Conservation (phyloP, 2,329 filamentous ascomycete species). For the Fusarium chaquense region DNA sequence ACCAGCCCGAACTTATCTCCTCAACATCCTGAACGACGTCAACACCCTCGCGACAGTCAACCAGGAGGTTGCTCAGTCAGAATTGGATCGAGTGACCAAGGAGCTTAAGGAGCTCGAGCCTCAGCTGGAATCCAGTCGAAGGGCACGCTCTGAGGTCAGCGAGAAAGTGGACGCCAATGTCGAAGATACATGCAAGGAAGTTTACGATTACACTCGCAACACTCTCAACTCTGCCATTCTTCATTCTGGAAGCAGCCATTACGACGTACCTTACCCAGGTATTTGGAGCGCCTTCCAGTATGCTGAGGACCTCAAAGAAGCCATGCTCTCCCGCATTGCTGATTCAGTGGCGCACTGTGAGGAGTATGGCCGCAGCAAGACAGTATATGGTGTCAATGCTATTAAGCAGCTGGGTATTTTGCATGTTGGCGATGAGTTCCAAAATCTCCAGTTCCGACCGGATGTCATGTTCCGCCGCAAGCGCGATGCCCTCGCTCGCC, state of each 20-base stretch:
- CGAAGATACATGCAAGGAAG: constrained; percentile 84
- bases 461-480: constrained; percentile 95
- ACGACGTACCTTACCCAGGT: constrained; percentile 88
- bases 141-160: constrained; percentile 81
- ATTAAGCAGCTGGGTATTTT: constrained; percentile 90
- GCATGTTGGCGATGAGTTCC: constrained; percentile 89
- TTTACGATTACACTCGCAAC: constrained; percentile 85
- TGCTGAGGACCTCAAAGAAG: constrained; percentile 90
- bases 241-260: constrained; percentile 79
- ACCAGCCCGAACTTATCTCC: constrained; percentile 92
- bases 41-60: constrained; percentile 87
- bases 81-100: constrained; percentile 83
- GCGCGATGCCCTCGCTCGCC: constrained; percentile 82
- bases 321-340: constrained; percentile 90
- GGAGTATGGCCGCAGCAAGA: constrained; percentile 82
- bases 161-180: constrained; percentile 85
- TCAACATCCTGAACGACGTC: constrained; percentile 92
- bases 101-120: constrained; percentile 88
- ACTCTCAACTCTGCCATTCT: constrained; percentile 81
- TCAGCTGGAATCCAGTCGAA: constrained; percentile 84
- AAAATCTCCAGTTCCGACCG: constrained; percentile 86
- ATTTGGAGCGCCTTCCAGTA: constrained; percentile 88
- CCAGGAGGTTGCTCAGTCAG: constrained; percentile 84
- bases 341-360: constrained; percentile 83
- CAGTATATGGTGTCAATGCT: constrained; percentile 82